Conservation (phyloP, 163 green algal species). For the Trebouxia gelatinosa region DNA sequence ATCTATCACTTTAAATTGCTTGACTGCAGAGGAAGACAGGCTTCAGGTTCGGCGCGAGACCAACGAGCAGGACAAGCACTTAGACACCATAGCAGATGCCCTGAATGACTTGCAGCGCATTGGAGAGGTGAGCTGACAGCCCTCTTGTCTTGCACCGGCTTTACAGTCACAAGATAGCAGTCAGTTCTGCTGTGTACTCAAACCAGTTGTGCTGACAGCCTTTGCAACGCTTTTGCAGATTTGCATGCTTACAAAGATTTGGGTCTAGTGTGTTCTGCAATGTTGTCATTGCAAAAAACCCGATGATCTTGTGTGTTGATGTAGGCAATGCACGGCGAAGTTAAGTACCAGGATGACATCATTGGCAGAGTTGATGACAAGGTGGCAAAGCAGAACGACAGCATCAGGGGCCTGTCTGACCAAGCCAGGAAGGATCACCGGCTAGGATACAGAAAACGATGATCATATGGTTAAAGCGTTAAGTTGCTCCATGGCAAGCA, state of each 20-base stretch:
- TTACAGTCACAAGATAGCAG: too few species aligned
- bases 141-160: background rate
- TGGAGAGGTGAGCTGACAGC: slow-evolving; percentile 24
- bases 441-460: slow-evolving; percentile 13
- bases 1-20: too few species aligned
- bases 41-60: slow-evolving; percentile 17
- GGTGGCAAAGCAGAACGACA: background rate
- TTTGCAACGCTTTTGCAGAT: too few species aligned
- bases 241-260: too few species aligned
- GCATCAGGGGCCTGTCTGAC: background rate
- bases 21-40: slow-evolving; percentile 26
- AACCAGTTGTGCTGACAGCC: too few species aligned
- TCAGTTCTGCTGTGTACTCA: too few species aligned
- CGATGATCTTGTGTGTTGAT: too few species aligned
- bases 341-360: slow-evolving; percentile 27
- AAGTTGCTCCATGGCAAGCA: too few species aligned
- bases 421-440: slow-evolving; percentile 20
- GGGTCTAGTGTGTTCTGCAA: too few species aligned
- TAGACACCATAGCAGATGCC: slow-evolving; percentile 26
- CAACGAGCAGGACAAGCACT: slow-evolving; percentile 25
- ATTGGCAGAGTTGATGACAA: slow-evolving; percentile 14
- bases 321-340: slow-evolving; percentile 22
- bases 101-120: slow-evolving; percentile 19
- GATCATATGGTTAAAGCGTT: too few species aligned
- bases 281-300: too few species aligned